phyloP scores from a whole-genome alignment of 805 yeast genomes.

The Maudiozyma turicensis region DNA sequence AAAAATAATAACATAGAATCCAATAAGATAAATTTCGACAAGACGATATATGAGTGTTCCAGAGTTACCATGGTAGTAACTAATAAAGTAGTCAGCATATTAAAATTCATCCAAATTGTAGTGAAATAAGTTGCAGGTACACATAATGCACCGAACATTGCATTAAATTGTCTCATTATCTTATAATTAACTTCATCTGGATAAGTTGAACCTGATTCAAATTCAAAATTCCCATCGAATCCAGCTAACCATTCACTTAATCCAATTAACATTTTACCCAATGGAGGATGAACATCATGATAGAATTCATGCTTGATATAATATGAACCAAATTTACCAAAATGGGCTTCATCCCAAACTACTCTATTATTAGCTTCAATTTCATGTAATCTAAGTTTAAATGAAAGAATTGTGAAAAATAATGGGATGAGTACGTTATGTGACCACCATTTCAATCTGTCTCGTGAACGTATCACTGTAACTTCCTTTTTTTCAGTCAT shows the following conservation, averaged over 20 bases:
- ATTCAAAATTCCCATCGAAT: constrained; percentile 80
- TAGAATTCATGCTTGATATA: constrained; percentile 83
- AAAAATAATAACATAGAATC: constrained; percentile 88
- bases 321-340: constrained; percentile 92
- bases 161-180: constrained; percentile 82
- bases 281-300: constrained; percentile 96
- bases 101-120: constrained; percentile 64
- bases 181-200: constrained; percentile 73
- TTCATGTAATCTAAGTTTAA: constrained; percentile 63
- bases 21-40: constrained; percentile 80
- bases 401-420: constrained; percentile 53
- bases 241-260: constrained; percentile 79
- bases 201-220: constrained; percentile 71
- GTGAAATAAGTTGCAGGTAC: constrained; percentile 85
- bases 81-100: constrained; percentile 64
- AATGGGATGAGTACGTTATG: background rate
- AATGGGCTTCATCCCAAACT: constrained; percentile 97
- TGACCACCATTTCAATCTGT: background rate
- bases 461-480: background rate
- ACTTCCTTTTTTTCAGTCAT: background rate
- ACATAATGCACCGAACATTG: constrained; percentile 70
- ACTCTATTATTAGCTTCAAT: constrained; percentile 67
- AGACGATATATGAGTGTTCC: constrained; percentile 74
- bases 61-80: constrained; percentile 70
- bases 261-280: constrained; percentile 89